Base-by-base conservation (phyloP, 202 grass and related monocot genomes). In the Tripidium arundinaceum region DNA sequence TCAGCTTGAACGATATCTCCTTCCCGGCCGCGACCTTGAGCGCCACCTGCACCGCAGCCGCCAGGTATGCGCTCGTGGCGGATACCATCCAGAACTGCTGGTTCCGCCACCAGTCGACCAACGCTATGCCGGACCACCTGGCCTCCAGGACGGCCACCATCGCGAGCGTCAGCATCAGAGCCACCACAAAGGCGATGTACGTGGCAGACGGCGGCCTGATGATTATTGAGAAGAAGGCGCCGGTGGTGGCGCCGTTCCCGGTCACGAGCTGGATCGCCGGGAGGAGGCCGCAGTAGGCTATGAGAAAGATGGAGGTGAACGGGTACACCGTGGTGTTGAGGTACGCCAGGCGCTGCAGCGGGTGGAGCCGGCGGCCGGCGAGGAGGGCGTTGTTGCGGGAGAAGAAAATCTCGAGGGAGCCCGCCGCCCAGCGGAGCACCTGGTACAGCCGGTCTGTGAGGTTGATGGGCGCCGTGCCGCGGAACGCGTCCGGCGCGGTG, bases 81-180 rank as follows among this genome's bases (percentile, higher is more conserved):
- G 85, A 88, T 21, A 92, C 79, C 76, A 88, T 91, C 89, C 93
- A 90, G 86, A 95, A 95, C 78, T 92, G 93, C 83, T 92, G 79
- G 72, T 95, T 95, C 11, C 93, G 82, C 85, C 89, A 95, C 89
- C 87, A 92, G 7, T 95, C 93, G 25, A 69, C 61, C 40, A 92
- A 28, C 7, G 71, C 71, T 52, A 95, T 86, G 25, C 87, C 89
- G 2, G 93, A 92, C 93, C 93, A 95, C 76, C 84, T 79, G 61
- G 86, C 83, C 85, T 95, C 93, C 19, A 92, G 87, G 21, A 90
- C 79, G 62, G 87, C 88, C 9, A 95, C 84, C 65, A 77, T 22
- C 27, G 81, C 88, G 15, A 95, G 93, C 14, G 89, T 95, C 75
- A 81, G 41, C 65, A 86, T 88, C 75, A 92, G 80, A 7, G 79